phyloP scores from a whole-genome alignment of 805 yeast genomes.

The Kregervanrija delftensis region DNA sequence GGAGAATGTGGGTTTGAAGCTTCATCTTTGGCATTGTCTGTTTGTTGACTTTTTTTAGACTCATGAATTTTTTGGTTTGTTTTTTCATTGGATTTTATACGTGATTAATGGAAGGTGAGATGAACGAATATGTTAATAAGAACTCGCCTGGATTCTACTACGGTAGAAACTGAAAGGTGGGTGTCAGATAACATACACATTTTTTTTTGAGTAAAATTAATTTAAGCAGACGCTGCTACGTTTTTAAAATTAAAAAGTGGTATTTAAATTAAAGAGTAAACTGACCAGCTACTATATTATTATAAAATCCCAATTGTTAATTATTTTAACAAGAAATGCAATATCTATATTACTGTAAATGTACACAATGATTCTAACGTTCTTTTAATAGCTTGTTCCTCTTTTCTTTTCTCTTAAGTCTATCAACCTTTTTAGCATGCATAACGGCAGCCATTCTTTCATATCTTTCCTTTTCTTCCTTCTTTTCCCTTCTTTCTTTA shows the following conservation, averaged over 20 bases:
- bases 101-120: constrained; percentile 30
- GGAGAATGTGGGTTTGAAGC: constrained; percentile 2
- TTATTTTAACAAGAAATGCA: no score
- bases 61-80: neutral
- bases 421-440: constrained; percentile 88
- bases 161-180: constrained; percentile 26
- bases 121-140: constrained; percentile 25
- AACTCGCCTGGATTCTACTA: constrained; percentile 29
- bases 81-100: constrained; percentile 21
- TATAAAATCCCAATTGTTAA: no score
- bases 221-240: no score
- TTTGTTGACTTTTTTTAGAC: neutral
- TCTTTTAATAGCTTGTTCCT: constrained; percentile 90
- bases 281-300: no score
- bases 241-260: no score
- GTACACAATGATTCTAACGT: constrained; percentile 34
- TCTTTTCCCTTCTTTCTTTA: constrained; percentile 70
- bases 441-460: constrained; percentile 76
- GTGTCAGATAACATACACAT: constrained; percentile 31
- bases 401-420: constrained; percentile 87
- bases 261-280: no score
- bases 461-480: constrained; percentile 85
- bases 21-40: neutral
- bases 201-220: neutral
- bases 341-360: no score